Evolutionary conservation across 306 rosid species (phyloP).

Genomic region (Quercus berberidifolia): DNA sequence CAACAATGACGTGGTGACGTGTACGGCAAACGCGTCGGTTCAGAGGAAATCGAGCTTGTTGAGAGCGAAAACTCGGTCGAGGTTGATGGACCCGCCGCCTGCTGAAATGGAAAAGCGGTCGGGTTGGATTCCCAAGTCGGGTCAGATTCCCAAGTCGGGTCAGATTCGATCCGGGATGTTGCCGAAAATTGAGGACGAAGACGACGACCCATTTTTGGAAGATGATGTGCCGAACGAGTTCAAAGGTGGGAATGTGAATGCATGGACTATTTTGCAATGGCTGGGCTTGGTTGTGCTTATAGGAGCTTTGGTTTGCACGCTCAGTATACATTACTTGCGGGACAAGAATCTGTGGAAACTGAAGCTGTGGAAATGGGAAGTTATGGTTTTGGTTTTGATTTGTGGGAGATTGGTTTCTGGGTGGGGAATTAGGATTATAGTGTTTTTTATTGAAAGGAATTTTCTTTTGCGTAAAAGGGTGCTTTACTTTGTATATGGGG

Average conservation of each 20-base stretch:
- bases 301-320: conserved; percentile 43
- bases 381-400: conserved; percentile 60
- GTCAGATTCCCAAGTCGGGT: conserved; percentile 51
- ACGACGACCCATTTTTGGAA: conserved; percentile 69
- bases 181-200: conserved; percentile 55
- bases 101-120: conserved; percentile 46
- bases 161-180: conserved; percentile 52
- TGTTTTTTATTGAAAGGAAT: conserved; percentile 72
- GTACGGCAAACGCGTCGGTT: conserved; percentile 71
- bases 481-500: conserved; percentile 80
- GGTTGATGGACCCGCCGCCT: conserved; percentile 84
- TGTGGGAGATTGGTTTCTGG: conserved; percentile 85
- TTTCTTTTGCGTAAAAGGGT: conserved; percentile 70
- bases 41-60: conserved; percentile 40
- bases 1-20: conserved; percentile 55
- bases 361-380: conserved; percentile 82
- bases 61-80: conserved; percentile 57
- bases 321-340: conserved; percentile 35
- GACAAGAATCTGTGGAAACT: conserved; percentile 48
- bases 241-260: conserved; percentile 31
- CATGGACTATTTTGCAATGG: conserved; percentile 61
- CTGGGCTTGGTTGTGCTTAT: conserved; percentile 57
- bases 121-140: conserved; percentile 43
- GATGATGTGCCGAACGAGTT: conserved; percentile 67
- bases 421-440: conserved; percentile 57